phyloP scores from a whole-genome alignment of 495 filamentous ascomycete species.

The Aspergillus haitiensis region DNA sequence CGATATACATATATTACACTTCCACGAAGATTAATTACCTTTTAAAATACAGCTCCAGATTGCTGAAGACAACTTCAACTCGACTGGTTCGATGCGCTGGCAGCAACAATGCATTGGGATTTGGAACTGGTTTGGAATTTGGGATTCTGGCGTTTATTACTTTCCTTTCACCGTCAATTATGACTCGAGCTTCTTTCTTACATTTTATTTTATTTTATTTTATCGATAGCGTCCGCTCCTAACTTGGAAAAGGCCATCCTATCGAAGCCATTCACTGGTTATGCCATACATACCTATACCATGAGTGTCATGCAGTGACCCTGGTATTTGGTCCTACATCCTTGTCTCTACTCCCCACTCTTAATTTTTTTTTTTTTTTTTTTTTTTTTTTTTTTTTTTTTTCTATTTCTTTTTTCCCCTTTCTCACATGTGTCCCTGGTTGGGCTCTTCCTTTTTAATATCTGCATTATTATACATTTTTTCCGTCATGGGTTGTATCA shows the following conservation, averaged over 20 bases:
- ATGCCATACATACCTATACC: conserved; percentile 6
- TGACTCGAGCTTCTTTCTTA: conserved; percentile 2
- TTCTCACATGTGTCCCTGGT: conserved; percentile 19
- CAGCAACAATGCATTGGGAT: conserved; percentile 25
- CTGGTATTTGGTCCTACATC: conserved; percentile 11
- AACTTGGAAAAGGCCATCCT: conserved; percentile 1
- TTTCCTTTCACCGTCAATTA: background rate
- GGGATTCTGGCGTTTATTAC: conserved; percentile 28
- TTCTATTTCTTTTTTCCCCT: background rate
- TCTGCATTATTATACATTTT: conserved; percentile 12
- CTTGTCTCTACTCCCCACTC: conserved; percentile 15
- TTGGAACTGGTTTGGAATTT: conserved; percentile 22
- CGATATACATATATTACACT: conserved; percentile 17
- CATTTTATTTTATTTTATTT: conserved; percentile 6
- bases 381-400: conserved; percentile 19
- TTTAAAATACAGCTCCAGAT: conserved; percentile 17
- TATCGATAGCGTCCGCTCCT: conserved; percentile 5
- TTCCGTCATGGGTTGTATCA: conserved; percentile 18
- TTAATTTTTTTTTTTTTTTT: conserved; percentile 9
- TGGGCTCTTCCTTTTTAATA: conserved; percentile 4
- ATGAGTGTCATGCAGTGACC: conserved; percentile 17
- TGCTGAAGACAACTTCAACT: conserved; percentile 17
- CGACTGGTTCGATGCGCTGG: conserved; percentile 28
- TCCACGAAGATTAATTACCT: conserved; percentile 17
- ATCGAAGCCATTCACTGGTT: background rate